Percentiles rank a stretch among this genome's conserved stretches.
These are phyloP conservation scores for Paramyrothecium sp. DNA, from an alignment of 2,329 filamentous ascomycete genomes.

Conservation along the genomic window DNA sequence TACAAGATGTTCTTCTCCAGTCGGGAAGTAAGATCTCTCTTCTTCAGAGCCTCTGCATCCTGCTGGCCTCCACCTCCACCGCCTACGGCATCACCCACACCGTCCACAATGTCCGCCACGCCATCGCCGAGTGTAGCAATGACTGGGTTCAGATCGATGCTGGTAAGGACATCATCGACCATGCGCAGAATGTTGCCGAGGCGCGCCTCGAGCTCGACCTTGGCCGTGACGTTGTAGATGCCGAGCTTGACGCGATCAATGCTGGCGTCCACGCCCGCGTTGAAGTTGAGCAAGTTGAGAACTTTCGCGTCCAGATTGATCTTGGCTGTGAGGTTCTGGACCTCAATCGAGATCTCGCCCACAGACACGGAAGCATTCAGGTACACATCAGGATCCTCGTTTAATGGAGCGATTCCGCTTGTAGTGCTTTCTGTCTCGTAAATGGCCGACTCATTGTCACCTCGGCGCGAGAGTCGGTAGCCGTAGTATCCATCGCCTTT, in stretches of 20 bases:
- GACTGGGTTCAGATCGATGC: slow-evolving; percentile 60
- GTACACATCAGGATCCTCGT: slow-evolving; percentile 54
- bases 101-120: slow-evolving; percentile 45
- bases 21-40: slow-evolving; percentile 37
- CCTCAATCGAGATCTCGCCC: slow-evolving; percentile 56
- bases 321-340: slow-evolving; percentile 55
- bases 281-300: slow-evolving; percentile 56
- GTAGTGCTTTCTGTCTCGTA: slow-evolving; percentile 54
- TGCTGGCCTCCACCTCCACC: background rate
- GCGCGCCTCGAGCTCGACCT: slow-evolving; percentile 57
- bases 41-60: slow-evolving; percentile 9
- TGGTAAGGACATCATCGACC: slow-evolving; percentile 56
- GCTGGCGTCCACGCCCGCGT: slow-evolving; percentile 57
- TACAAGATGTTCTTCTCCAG: slow-evolving; percentile 58
- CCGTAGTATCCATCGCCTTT: slow-evolving; percentile 50
- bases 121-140: slow-evolving; percentile 53
- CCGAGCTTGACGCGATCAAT: slow-evolving; percentile 55
- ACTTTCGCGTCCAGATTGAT: slow-evolving; percentile 2
- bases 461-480: slow-evolving; percentile 50
- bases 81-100: slow-evolving; percentile 13
- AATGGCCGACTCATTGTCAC: slow-evolving; percentile 46
- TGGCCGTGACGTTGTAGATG: slow-evolving; percentile 58
- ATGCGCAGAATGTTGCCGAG: slow-evolving; percentile 59
- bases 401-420: slow-evolving; percentile 37
- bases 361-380: slow-evolving; percentile 59